Base-by-base conservation (phyloP, 257 asterid genomes). In the Mentha longifolia region DNA sequence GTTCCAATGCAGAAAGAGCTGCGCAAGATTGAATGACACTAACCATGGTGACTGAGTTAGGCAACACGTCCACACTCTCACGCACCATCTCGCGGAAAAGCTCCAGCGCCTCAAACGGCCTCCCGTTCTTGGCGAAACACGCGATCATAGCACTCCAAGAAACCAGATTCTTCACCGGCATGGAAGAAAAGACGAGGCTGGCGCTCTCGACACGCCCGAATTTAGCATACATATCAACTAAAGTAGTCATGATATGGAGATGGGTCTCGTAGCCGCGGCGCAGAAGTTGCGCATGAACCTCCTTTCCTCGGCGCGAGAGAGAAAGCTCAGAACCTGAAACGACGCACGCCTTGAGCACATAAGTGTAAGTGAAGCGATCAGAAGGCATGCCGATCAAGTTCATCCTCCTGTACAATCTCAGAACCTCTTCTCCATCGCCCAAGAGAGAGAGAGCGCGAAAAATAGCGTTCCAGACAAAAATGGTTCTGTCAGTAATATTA, bases 101-200 rank as follows among this genome's bases (percentile, higher is more conserved):
- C 63, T 87, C 85, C 33, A 90, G 81, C 3, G 97, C 97, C 19
- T 88, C 93, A 20, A 79, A 78, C 6, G 97, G 83, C 81, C 66
- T 85, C 16, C 84, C 92, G 9, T 90, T 92, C 81, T 87, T 92
- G 0, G 96, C 85, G 16, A 81, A 88, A 47, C 98, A 92, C 0
- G 93, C 87, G 20, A 92, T 87, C 96, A 92, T 85, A 4, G 98
- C 96, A 57, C 88, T 92, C 98, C 98, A 92, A 64, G 98, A 90
- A 64, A 92, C 98, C 65, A 90, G 81, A 77, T 90, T 92, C 78
- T 84, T 93, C 51, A 72, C 81, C 0, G 87, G 83, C 96, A 91
- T 91, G 35, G 74, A 68, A 17, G 65, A 66, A 67, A 93, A 93
- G 11, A 91, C 94, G 14, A 50, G 73, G 17, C 70, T 67, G 0